phyloP scores from a whole-genome alignment of 768 basidiomycete species.

The Lactarius hatsudake region DNA sequence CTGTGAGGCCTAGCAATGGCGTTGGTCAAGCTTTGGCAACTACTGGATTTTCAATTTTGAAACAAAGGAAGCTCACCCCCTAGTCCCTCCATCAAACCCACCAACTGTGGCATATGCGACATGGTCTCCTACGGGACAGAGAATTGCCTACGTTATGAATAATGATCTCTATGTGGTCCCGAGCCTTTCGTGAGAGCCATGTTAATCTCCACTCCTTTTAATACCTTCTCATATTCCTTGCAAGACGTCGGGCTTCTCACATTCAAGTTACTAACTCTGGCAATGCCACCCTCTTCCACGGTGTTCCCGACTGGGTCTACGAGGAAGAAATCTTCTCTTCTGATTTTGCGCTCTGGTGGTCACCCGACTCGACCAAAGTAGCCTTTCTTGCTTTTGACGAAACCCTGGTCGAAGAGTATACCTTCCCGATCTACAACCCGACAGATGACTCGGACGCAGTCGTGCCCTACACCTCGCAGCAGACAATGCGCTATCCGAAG shows the following conservation, averaged over 20 bases:
- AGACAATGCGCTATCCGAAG: slow-evolving; percentile 80
- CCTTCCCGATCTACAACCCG: slow-evolving; percentile 91
- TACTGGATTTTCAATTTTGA: slow-evolving; percentile 88
- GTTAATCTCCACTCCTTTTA: slow-evolving; percentile 1
- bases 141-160: slow-evolving; percentile 79
- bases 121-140: slow-evolving; percentile 84
- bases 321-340: slow-evolving; percentile 84
- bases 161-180: slow-evolving; percentile 90
- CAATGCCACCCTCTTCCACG: slow-evolving; percentile 83
- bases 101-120: slow-evolving; percentile 74
- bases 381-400: slow-evolving; percentile 91
- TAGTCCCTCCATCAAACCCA: slow-evolving; percentile 65
- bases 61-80: slow-evolving; percentile 63
- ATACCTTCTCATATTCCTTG: slow-evolving; percentile 29
- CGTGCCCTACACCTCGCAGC: slow-evolving; percentile 68
- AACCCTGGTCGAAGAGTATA: slow-evolving; percentile 80
- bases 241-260: slow-evolving; percentile 38
- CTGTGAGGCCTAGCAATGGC: slow-evolving; percentile 72
- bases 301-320: slow-evolving; percentile 97
- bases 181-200: slow-evolving; percentile 52
- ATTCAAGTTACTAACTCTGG: slow-evolving; percentile 83
- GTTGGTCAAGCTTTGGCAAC: slow-evolving; percentile 85
- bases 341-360: slow-evolving; percentile 88
- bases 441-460: slow-evolving; percentile 64
- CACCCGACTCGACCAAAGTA: slow-evolving; percentile 69